Evolutionary conservation across 2,329 filamentous ascomycete species (phyloP), one percentile per base, ranked within the genome.

Genomic region (Pseudogymnoascus sp.): DNA sequence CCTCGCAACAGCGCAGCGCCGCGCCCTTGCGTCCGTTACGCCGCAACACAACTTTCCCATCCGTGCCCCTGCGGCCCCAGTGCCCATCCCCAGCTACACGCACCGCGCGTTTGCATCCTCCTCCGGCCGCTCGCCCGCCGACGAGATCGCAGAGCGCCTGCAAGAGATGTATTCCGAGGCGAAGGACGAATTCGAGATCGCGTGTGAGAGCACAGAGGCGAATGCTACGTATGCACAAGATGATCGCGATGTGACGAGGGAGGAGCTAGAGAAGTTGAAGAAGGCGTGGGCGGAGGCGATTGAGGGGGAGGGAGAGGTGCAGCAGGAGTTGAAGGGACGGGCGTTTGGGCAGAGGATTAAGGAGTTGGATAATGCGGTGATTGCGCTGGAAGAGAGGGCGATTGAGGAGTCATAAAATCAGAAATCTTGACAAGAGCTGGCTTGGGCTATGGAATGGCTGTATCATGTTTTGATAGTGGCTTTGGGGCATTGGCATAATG

Each of bases 101-200:
- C 4, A 39, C 60, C 60, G 36, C 39, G 34, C 60, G 1, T 61
- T 61, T 7, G 34, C 60, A 1, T 61, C 60, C 6, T 61, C 60
- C 13, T 39, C 36, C 8, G 41, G 28, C n/a, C 61, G 37, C 41
- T 65, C 68, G 11, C 63, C 66, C 14, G 69, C 68, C 16, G 71
- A 71, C 51, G 63, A 62, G n/a, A 57, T 71, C 5, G 66, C 70
- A 21, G 70, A 71, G 48, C 63, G 70, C 60, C 67, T 71, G 16
- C 66, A 65, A 63, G 61, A 69, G 11, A 76, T 77, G 57, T 79
- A 79, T 66, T 75, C 77, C 63, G 76, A 75, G 0, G 78, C 79
- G 3, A 75, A 76, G 65, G 79, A 81, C 67, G 79, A 81, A 69
- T 79, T 80, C 64, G 79, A 81, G 71, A 80, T 81, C 66, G 79